Base-by-base conservation (phyloP, 2,329 filamentous ascomycete genomes). In the Simplicillium sp. region DNA sequence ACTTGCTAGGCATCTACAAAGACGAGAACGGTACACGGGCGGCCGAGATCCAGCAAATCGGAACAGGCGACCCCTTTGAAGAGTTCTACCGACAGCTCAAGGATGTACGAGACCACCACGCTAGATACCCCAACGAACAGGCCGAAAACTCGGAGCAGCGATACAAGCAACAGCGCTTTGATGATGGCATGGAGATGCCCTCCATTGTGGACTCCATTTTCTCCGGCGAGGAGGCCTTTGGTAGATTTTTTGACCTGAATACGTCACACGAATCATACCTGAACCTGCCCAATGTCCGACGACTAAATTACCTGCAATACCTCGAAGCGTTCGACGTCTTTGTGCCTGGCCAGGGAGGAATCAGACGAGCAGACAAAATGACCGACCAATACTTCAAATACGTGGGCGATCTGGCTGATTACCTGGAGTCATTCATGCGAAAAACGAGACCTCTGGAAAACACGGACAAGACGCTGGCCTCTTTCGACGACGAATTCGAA, bases 311-410 rank as follows among this genome's bases (percentile, higher is more conserved):
- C 56, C 70, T 97, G 37, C 89, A 97, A 67, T 98, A 95, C 54
- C 77, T 98, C 32, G 87, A 94, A 49, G 65, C 80, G 1, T 97
- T 98, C 59, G 92, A 98, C 64, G 78, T 80, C 48, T 97, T 98
- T 57, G 71, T 79, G 1, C 74, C 81, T 0, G 84, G 84, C 4
- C 73, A 81, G 37, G 76, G 84, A 38, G 81, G 81, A 11, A 72
- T 95, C 48, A 90, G 85, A 57, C 74, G 85, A 38, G 67, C 73
- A 25, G 85, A 95, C 56, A 98, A 97, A 67, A 67, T 94, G 62
- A 95, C 86, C 1, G 89, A 97, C 51, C 78, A 83, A 51, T 98
- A 97, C 61, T 94, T 97, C 62, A 77, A 77, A 48, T 98, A 98
- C 55, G 76, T 96, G 11, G 82, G 82, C 34, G 77, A 83, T 31